Conservation (phyloP, 2,329 filamentous ascomycete genomes). For the Zymoseptoria crescenta region DNA sequence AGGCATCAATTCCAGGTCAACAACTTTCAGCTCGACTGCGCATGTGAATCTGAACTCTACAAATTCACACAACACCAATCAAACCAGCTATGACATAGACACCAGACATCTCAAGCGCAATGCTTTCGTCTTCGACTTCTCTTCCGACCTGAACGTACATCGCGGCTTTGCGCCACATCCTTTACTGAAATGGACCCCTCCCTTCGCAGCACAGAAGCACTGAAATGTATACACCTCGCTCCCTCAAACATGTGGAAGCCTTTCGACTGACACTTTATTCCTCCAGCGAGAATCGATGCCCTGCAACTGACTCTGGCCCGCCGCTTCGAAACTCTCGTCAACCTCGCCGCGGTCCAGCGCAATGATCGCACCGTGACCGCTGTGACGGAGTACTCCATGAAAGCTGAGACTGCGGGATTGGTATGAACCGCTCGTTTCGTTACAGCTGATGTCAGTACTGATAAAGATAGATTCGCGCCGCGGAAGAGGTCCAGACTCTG, state of each 20-base stretch:
- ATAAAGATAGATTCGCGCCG: constrained; percentile 45
- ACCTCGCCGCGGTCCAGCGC: constrained; percentile 41
- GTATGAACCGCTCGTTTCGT: constrained; percentile 27
- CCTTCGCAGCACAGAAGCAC: constrained; percentile 35
- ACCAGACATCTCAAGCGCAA: background rate
- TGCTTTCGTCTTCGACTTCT: background rate
- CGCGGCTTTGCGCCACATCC: background rate
- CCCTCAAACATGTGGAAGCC: constrained; percentile 21
- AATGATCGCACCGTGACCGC: constrained; percentile 49
- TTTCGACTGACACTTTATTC: background rate
- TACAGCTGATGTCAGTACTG: background rate
- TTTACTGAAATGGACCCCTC: constrained; percentile 35
- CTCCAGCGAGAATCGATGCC: constrained; percentile 33
- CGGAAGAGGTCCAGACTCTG: constrained; percentile 54
- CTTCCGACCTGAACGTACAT: background rate
- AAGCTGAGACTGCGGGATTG: constrained; percentile 51
- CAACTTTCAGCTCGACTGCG: background rate
- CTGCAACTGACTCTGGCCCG: constrained; percentile 38
- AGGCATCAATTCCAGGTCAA: background rate
- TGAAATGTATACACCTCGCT: constrained; percentile 9
- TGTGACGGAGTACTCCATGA: constrained; percentile 50
- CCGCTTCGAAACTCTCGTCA: constrained; percentile 50
- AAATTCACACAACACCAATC: background rate
- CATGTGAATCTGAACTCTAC: background rate
- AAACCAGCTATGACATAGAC: background rate